Percentiles rank a stretch among this genome's conserved stretches.
Evolutionary conservation across 2,329 filamentous ascomycete genomes (phyloP).

Genomic region (Colletotrichum sp.): DNA sequence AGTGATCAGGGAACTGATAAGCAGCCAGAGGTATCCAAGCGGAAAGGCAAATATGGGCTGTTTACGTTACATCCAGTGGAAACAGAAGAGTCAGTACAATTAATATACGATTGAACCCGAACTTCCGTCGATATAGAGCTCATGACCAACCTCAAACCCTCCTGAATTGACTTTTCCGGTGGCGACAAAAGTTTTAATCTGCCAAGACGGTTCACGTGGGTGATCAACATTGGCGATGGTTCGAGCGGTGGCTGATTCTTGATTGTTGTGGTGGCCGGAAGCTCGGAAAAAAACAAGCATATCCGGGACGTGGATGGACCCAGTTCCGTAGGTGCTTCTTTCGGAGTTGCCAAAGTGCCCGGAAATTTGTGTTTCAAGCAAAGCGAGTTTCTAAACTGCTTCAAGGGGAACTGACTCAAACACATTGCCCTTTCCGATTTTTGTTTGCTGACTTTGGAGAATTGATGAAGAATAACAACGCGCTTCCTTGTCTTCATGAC

Average conservation of each 20-base stretch:
- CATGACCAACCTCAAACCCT: not conserved
- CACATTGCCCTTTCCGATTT: not conserved
- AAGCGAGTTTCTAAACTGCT: not conserved
- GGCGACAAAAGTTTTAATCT: not conserved
- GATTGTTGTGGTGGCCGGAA: not conserved
- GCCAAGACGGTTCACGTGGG: not conserved
- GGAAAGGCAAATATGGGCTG: fast-evolving
- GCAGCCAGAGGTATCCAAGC: not conserved
- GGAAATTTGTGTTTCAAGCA: not conserved
- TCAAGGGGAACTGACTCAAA: not conserved
- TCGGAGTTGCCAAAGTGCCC: not conserved
- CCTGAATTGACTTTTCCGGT: not conserved
- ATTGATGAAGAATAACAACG: not conserved
- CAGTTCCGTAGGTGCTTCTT: not conserved
- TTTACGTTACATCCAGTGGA: not conserved
- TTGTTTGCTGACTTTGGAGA: not conserved
- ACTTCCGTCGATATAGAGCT: not conserved
- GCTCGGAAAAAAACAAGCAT: not conserved
- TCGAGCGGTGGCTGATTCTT: not conserved
- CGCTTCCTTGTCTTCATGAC: not conserved
- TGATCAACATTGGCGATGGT: not conserved
- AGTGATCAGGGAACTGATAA: fast-evolving
- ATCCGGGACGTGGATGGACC: not conserved
- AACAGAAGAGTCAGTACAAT: not conserved
- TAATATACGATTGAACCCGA: not conserved